A percentile compares a stretch with the other conserved stretches of the same genome.
Evolutionary conservation across 352 stramenopile genomes (phyloP).

Genomic region (Pythium dissotocum): DNA sequence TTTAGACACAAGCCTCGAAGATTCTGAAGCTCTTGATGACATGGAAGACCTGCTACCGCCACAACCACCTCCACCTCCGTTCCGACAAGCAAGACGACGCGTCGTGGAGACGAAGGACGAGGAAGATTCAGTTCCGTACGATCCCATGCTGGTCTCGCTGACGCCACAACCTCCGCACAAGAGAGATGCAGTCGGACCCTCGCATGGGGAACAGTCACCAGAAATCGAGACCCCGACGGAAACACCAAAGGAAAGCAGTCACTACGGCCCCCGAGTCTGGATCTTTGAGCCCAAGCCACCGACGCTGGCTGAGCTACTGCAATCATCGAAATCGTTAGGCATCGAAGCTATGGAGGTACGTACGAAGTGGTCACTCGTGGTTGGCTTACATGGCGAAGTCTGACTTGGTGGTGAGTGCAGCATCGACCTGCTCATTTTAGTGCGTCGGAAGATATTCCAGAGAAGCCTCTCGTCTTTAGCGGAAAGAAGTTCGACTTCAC

Average conservation of each 20-base stretch:
- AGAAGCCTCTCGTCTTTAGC: constrained; percentile 74
- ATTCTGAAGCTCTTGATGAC: constrained; percentile 44
- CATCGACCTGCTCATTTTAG: constrained; percentile 62
- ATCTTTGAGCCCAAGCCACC: constrained; percentile 47
- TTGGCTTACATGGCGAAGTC: not conserved
- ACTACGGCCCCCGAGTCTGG: constrained; percentile 35
- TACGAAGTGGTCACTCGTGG: too few relatives aligned
- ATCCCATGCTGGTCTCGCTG: constrained; percentile 40
- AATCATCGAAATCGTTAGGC: constrained; percentile 43
- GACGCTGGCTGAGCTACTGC: constrained; percentile 40
- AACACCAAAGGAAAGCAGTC: not conserved
- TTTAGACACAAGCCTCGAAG: constrained; percentile 28
- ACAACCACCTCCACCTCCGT: constrained; percentile 26
- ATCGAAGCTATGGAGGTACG: constrained; percentile 48
- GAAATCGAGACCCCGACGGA: not conserved
- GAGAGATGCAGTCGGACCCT: not conserved
- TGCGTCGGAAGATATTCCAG: constrained; percentile 53
- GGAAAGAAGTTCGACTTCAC: constrained; percentile 70
- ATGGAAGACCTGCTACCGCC: constrained; percentile 69
- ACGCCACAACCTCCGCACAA: constrained; percentile 46
- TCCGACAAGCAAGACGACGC: not conserved
- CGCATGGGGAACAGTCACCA: not conserved
- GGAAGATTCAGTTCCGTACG: constrained; percentile 55
- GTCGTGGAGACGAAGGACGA: constrained; percentile 20
- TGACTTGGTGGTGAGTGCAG: constrained; percentile 28